Conservation (phyloP, 768 basidiomycete genomes). For the Lentinula sp. region DNA sequence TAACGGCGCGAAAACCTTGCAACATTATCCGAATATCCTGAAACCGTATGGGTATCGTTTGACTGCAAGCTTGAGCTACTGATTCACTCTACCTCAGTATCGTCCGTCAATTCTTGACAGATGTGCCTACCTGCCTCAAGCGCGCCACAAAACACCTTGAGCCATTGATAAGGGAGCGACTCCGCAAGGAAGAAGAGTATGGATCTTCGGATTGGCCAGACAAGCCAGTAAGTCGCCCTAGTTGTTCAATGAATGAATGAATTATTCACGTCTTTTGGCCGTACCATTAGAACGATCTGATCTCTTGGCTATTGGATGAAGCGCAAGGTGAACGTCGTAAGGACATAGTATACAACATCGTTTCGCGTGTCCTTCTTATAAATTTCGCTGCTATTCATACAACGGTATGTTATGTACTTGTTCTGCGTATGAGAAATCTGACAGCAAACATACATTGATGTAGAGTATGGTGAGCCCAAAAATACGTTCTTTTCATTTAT, state of each 20-base stretch:
- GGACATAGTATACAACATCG: constrained; percentile 14
- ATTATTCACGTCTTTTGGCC: not conserved
- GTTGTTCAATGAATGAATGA: not conserved
- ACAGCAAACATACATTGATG: not conserved
- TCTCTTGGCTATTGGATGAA: constrained; percentile 15
- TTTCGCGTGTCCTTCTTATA: constrained; percentile 24
- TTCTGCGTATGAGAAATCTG: too few species aligned
- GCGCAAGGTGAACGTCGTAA: constrained; percentile 17
- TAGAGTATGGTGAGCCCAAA: not conserved
- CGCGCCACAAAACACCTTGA: constrained; percentile 19
- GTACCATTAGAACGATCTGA: not conserved
- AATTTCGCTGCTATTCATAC: constrained; percentile 40
- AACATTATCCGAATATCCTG: constrained; percentile 27
- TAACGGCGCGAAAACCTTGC: constrained; percentile 19
- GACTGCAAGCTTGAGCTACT: not conserved
- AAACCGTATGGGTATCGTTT: constrained; percentile 27
- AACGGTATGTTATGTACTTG: not conserved
- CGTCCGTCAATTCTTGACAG: constrained; percentile 1
- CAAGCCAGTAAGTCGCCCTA: constrained; percentile 21
- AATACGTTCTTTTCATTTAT: not conserved
- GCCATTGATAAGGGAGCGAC: constrained; percentile 24
- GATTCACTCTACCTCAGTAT: not conserved
- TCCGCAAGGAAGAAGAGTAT: constrained; percentile 20
- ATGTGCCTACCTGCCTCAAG: not conserved
- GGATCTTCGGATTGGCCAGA: constrained; percentile 22